phyloP scores from a whole-genome alignment of 2,329 filamentous ascomycete species.

The Trichophyton verrucosum region DNA sequence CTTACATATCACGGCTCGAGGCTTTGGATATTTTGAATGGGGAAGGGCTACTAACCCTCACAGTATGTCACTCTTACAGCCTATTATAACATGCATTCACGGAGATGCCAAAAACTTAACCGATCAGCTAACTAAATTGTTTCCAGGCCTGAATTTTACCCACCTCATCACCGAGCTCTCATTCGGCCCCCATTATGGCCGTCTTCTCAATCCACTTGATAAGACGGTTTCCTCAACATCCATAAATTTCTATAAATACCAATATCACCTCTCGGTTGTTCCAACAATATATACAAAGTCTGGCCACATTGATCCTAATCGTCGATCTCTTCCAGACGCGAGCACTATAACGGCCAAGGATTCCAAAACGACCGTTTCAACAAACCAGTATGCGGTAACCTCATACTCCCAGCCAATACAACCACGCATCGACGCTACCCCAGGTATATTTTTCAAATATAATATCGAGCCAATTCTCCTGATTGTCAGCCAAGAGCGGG shows the following conservation, averaged over 20 bases:
- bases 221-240: slow-evolving; percentile 68
- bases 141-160: slow-evolving; percentile 83
- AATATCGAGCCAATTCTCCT: slow-evolving; percentile 94
- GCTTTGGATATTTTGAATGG: slow-evolving; percentile 82
- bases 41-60: slow-evolving; percentile 70
- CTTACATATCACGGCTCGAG: slow-evolving; percentile 91
- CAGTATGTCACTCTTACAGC: slow-evolving; percentile 37
- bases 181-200: slow-evolving; percentile 93
- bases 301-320: slow-evolving; percentile 31
- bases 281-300: slow-evolving; percentile 72
- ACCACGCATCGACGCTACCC: slow-evolving; percentile 52
- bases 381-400: slow-evolving; percentile 96
- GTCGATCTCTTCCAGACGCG: slow-evolving; percentile 26
- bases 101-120: neutral
- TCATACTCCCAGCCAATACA: slow-evolving; percentile 62
- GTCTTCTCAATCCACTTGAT: slow-evolving; percentile 86
- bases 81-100: neutral
- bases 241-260: slow-evolving; percentile 82
- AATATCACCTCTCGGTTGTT: slow-evolving; percentile 93
- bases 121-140: slow-evolving; percentile 8
- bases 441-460: slow-evolving; percentile 96
- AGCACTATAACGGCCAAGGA: slow-evolving; percentile 25
- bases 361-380: slow-evolving; percentile 55
- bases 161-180: slow-evolving; percentile 93
- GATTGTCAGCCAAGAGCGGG: slow-evolving; percentile 69